phyloP scores from a whole-genome alignment of 805 yeast genomes.

The Lipomyces lipofer region DNA sequence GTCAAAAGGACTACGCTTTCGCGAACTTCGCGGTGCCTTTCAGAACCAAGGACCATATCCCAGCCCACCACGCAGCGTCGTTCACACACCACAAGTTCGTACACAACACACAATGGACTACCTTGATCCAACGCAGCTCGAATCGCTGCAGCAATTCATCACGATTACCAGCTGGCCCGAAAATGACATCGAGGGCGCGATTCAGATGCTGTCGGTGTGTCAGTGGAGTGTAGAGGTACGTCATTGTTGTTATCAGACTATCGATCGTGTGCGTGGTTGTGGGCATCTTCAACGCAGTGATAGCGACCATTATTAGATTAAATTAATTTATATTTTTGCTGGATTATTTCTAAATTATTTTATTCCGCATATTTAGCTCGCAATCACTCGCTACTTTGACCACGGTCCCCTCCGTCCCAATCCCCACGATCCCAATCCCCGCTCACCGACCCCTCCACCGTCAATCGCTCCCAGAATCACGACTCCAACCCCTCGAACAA shows the following conservation, averaged over 20 bases:
- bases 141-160: conserved; percentile 36
- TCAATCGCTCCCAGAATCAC: conserved; percentile 36
- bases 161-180: conserved; percentile 40
- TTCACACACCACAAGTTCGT: too few relatives aligned
- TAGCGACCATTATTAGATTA: too few relatives aligned
- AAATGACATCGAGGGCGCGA: conserved; percentile 36
- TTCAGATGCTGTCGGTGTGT: conserved; percentile 36
- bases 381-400: conserved; percentile 28
- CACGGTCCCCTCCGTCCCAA: conserved; percentile 27
- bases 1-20: too few relatives aligned
- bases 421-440: conserved; percentile 11
- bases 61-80: too few relatives aligned
- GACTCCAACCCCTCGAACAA: conserved; percentile 30
- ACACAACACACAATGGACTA: conserved; percentile 3
- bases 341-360: not conserved
- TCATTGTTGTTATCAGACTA: not conserved
- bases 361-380: conserved; percentile 10
- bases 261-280: not conserved
- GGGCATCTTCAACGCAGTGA: too few relatives aligned
- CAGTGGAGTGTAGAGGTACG: conserved; percentile 46
- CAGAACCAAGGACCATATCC: too few relatives aligned
- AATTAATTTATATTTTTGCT: not conserved
- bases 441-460: conserved; percentile 33
- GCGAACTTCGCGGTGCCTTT: too few relatives aligned
- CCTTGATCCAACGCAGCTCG: conserved; percentile 24